Evolutionary conservation across 2,329 filamentous ascomycete genomes (phyloP).

Genomic region (Alternaria metachromatica): DNA sequence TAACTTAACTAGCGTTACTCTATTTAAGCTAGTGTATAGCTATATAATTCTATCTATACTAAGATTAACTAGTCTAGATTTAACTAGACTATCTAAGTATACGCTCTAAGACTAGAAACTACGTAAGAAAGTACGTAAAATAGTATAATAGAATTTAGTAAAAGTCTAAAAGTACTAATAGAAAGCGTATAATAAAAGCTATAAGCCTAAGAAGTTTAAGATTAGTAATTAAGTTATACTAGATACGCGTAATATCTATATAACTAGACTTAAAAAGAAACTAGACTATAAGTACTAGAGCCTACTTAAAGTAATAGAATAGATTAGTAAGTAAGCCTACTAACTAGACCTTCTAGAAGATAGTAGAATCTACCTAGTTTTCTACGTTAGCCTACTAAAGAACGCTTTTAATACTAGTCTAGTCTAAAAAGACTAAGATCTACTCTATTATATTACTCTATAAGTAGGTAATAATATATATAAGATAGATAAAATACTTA

Average conservation of each 20-base stretch:
- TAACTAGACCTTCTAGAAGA: neutral
- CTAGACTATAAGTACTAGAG: too few relatives aligned
- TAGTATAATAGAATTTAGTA: neutral
- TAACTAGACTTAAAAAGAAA: too few relatives aligned
- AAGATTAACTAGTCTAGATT: neutral
- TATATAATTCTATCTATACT: too few relatives aligned
- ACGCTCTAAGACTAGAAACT: neutral
- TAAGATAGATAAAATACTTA: neutral
- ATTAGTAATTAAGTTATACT: too few relatives aligned
- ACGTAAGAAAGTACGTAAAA: neutral
- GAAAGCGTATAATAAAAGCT: neutral
- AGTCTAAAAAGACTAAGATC: neutral
- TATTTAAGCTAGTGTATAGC: neutral
- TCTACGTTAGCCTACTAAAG: neutral
- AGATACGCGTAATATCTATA: too few relatives aligned
- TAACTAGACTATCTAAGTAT: neutral
- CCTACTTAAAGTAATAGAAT: neutral
- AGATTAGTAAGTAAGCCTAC: neutral
- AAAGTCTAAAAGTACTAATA: neutral
- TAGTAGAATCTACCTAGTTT: neutral
- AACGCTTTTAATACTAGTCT: neutral
- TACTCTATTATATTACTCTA: neutral
- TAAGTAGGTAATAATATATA: neutral
- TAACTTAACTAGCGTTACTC: too few relatives aligned
- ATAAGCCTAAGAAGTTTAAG: too few relatives aligned